Evolutionary conservation across 768 basidiomycete genomes (phyloP).

Genomic region (Polyporus arcularius): DNA sequence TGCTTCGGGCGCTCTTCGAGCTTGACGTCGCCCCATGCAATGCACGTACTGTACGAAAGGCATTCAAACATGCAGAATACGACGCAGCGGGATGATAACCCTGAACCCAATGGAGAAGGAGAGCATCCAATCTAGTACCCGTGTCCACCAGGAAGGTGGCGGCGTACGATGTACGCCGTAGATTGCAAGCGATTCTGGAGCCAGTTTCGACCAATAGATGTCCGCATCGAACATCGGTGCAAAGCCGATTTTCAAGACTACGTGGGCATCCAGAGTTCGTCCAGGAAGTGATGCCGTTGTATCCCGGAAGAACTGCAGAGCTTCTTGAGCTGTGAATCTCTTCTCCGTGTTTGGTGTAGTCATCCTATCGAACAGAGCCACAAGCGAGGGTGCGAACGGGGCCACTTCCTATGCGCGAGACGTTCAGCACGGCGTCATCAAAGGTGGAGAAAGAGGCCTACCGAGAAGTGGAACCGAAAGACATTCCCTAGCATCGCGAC

Average conservation of each 20-base stretch:
- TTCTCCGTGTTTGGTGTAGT: too few relatives aligned
- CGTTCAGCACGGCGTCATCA: background rate
- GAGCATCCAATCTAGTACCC: too few relatives aligned
- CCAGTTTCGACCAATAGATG: background rate
- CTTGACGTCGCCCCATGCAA: too few relatives aligned
- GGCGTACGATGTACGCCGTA: too few relatives aligned
- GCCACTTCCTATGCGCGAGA: background rate
- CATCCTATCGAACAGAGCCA: background rate
- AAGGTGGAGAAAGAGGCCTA: background rate
- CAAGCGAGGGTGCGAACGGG: background rate
- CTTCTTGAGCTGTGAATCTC: too few relatives aligned
- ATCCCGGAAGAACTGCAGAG: too few relatives aligned
- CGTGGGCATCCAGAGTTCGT: background rate
- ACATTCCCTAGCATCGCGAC: conserved; percentile 3
- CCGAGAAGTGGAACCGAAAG: background rate
- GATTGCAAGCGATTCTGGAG: background rate
- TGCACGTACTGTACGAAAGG: too few relatives aligned
- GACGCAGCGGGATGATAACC: too few relatives aligned
- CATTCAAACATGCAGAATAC: too few relatives aligned
- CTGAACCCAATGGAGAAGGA: too few relatives aligned
- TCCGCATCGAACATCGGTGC: background rate
- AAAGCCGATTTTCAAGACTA: background rate
- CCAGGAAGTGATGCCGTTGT: background rate
- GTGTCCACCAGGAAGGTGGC: too few relatives aligned
- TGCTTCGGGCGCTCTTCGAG: background rate